Percentiles rank a stretch among this genome's conserved stretches.
These are phyloP conservation scores for Omphalotus guepiniiformis DNA, from an alignment of 768 basidiomycete species.

Conservation along the genomic window DNA sequence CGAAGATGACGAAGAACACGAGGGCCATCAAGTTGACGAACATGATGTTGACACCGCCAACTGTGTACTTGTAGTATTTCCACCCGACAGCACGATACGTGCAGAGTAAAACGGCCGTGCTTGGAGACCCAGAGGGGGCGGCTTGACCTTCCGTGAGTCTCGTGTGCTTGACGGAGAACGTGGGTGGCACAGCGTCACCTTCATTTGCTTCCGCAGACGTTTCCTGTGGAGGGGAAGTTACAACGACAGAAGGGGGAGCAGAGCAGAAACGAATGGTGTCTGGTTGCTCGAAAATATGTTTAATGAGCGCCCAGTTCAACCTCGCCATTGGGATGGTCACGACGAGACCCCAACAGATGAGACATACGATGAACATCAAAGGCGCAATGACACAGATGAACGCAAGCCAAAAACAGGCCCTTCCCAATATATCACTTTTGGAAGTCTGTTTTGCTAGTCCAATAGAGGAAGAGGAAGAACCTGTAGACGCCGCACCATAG, in stretches of 20 bases:
- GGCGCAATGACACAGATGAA: constrained; percentile 82
- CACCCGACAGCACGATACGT: constrained; percentile 88
- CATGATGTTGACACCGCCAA: constrained; percentile 97
- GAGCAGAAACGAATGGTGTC: constrained; percentile 89
- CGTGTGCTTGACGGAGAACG: constrained; percentile 66
- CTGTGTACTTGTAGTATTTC: constrained; percentile 98
- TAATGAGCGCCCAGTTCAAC: constrained; percentile 91
- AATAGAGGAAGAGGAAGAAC: constrained; percentile 27
- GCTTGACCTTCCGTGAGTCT: constrained; percentile 82
- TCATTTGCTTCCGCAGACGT: constrained; percentile 18
- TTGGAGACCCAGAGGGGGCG: constrained; percentile 79
- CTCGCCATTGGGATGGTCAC: constrained; percentile 98
- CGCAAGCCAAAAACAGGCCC: constrained; percentile 75
- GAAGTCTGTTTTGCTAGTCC: constrained; percentile 29
- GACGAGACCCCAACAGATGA: constrained; percentile 93
- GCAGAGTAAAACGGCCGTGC: constrained; percentile 88
- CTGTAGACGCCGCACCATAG: constrained; percentile 57
- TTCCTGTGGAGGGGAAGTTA: constrained; percentile 31
- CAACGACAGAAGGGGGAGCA: constrained; percentile 69
- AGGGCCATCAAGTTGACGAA: constrained; percentile 93
- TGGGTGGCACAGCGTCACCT: constrained; percentile 26
- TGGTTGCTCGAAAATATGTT: constrained; percentile 74
- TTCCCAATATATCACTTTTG: constrained; percentile 56
- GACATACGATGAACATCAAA: constrained; percentile 79
- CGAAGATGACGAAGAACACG: constrained; percentile 95